phyloP scores from a whole-genome alignment of 495 filamentous ascomycete species.

The Podospora tetraspora region DNA sequence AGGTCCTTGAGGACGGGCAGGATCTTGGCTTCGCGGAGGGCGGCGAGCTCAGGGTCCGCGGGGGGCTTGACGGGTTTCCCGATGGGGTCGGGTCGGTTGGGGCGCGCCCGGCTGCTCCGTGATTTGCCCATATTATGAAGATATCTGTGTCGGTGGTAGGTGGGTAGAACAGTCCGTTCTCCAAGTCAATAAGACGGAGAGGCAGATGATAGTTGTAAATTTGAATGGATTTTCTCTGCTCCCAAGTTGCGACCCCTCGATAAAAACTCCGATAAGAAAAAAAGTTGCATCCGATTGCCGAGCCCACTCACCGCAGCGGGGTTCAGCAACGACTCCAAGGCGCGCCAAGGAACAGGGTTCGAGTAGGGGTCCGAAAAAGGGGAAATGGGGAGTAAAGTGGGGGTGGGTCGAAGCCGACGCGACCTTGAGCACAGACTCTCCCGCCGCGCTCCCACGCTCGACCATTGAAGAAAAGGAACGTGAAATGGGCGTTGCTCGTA shows the following conservation, averaged over 20 bases:
- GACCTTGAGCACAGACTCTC: neutral
- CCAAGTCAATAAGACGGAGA: neutral
- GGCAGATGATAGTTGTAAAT: neutral
- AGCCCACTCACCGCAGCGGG: conserved; percentile 1
- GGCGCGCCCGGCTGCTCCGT: conserved; percentile 34
- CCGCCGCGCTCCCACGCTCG: neutral
- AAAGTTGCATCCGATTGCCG: neutral
- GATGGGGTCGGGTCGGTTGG: conserved; percentile 41
- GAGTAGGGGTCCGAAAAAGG: neutral
- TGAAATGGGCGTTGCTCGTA: neutral
- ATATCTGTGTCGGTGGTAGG: neutral
- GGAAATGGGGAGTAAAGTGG: neutral
- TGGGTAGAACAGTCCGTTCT: neutral
- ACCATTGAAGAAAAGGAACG: neutral
- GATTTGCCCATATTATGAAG: conserved; percentile 38
- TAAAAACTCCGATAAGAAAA: conserved; percentile 5
- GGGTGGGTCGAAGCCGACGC: neutral
- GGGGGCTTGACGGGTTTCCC: conserved; percentile 48
- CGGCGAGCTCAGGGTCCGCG: conserved; percentile 50
- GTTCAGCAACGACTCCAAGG: neutral
- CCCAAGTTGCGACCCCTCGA: neutral
- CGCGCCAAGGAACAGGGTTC: neutral
- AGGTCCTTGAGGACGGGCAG: conserved; percentile 53
- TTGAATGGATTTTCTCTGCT: neutral
- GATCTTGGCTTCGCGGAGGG: conserved; percentile 52